Base-by-base conservation (phyloP, 2,329 filamentous ascomycete genomes). In the Annulohypoxylon truncatum region DNA sequence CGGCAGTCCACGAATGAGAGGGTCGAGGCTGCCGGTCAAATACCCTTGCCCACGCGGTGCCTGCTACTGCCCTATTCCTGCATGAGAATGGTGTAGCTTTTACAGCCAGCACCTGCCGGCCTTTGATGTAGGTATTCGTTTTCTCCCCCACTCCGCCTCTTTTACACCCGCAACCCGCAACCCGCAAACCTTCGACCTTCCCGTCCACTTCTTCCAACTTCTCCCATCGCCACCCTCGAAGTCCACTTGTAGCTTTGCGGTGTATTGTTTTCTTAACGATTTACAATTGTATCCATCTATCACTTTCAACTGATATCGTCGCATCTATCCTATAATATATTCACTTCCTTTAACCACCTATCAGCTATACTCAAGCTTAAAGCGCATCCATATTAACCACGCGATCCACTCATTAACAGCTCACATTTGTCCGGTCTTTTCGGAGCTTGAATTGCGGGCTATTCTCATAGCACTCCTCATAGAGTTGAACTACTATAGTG, bases 121-220 rank as follows among this genome's bases (percentile, higher is more conserved):
- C 38, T 15, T 52, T 22, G 53, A 58, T 15, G 38, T 42, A 42
- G 18, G 13, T 35, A 46, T 15, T 62, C 28, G 40, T 31, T 53
- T 61, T 51, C 35, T 31, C 53, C 63, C 58, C 58, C 63, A 66
- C 58, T 51, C 54, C 29, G 22, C 50, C 40, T 62, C 48, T 61
- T 61, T 52, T 52, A 26, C 48, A 55, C 22, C 54, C 62, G 28
- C 35, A 47, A n/a, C 22, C 54, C 62, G 28, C 35, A 47, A n/a
- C 35, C 35, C n/a, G 35, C 15, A 38, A 38, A 38, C 53, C 48
- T 52, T 52, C 42, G 58, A 38, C 48, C 50, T 61, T 61, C 51
- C 33, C 44, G 47, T 58, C 47, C 18, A 48, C 47, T 55, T 57
- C 54, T 63, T 35, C 20, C 40, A 35, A 38, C 35, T 31, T 13